Percentiles rank a stretch among this genome's conserved stretches.
phyloP scores from a whole-genome alignment of 179 eudicot species.

The Spinacia oleracea region DNA sequence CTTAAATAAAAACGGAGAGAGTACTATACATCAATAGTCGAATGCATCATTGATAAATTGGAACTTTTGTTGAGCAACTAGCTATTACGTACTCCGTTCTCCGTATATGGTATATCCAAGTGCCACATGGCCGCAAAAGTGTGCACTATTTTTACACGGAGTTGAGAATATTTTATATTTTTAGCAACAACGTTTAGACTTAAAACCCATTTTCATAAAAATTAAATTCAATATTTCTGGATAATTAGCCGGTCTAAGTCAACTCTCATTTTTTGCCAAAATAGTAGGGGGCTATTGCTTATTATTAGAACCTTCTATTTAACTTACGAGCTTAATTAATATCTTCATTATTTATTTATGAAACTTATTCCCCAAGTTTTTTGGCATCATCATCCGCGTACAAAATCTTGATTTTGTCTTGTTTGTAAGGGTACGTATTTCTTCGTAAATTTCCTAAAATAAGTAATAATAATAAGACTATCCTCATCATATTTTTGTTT shows the following conservation, averaged over 20 bases:
- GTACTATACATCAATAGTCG: too few relatives aligned
- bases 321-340: too few relatives aligned
- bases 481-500: too few relatives aligned
- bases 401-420: not conserved
- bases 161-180: not conserved
- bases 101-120: too few relatives aligned
- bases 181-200: conserved; percentile 5
- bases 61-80: not conserved
- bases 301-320: conserved; percentile 1
- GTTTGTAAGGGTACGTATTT: not conserved
- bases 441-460: not conserved
- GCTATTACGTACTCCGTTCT: too few relatives aligned
- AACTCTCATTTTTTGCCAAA: not conserved
- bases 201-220: not conserved
- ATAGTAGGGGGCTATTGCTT: not conserved
- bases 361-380: not conserved
- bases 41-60: too few relatives aligned
- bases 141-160: not conserved
- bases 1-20: too few relatives aligned
- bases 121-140: not conserved
- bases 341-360: not conserved
- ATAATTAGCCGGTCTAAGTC: not conserved
- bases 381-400: not conserved
- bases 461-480: too few relatives aligned
- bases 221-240: conserved; percentile 7